Conservation (phyloP, 352 stramenopile genomes). For the Phytophthora palmivora region DNA sequence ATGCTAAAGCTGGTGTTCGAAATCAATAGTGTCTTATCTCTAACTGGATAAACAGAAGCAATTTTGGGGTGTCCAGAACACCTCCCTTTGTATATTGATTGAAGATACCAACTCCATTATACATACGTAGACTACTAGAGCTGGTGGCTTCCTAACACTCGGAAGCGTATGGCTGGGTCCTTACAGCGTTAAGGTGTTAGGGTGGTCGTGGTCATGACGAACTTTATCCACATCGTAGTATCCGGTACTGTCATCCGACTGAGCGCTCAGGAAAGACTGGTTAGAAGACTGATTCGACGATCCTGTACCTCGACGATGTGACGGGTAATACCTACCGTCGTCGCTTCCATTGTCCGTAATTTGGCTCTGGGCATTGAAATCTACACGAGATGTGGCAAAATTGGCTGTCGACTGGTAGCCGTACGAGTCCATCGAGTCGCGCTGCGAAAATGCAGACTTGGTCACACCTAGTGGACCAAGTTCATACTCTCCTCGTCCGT, state of each 20-base stretch:
- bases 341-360: slow-evolving; percentile 40
- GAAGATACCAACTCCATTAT: slow-evolving; percentile 37
- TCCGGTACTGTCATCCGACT: slow-evolving; percentile 64
- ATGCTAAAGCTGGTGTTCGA: too few species aligned
- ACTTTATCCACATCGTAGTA: slow-evolving; percentile 57
- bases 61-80: too few species aligned
- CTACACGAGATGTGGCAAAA: slow-evolving; percentile 32
- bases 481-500: slow-evolving; percentile 31
- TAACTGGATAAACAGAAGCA: too few species aligned
- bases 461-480: slow-evolving; percentile 34
- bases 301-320: slow-evolving; percentile 34
- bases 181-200: slow-evolving; percentile 37
- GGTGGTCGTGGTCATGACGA: slow-evolving; percentile 19
- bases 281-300: slow-evolving; percentile 64
- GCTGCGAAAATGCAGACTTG: slow-evolving; percentile 29
- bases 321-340: slow-evolving; percentile 36
- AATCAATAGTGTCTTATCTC: too few species aligned
- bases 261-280: slow-evolving; percentile 63
- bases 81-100: slow-evolving; percentile 11
- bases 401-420: slow-evolving; percentile 28
- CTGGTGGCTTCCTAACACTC: slow-evolving; percentile 32
- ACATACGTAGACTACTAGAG: slow-evolving; percentile 32
- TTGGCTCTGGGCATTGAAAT: slow-evolving; percentile 40
- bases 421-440: slow-evolving; percentile 42
- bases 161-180: slow-evolving; percentile 1